Evolutionary conservation across 495 filamentous ascomycete genomes (phyloP), one percentile per base, ranked within the genome.

Genomic region (Hypoxylon intermedium): DNA sequence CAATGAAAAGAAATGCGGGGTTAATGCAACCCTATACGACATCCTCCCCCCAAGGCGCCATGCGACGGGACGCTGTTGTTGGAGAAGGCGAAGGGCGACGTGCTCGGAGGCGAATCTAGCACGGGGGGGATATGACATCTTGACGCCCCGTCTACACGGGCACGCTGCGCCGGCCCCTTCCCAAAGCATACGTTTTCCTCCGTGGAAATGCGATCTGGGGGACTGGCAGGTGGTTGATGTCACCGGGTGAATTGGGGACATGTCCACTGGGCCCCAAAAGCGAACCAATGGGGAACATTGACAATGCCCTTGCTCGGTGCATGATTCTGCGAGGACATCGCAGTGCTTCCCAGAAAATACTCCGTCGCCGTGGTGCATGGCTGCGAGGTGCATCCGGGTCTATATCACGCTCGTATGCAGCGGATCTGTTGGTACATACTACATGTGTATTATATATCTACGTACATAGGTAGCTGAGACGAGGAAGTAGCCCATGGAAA

Each of bases 261-360:
- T 40, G 30, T 36, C 38, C 23, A 49, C 26, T 19, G 7, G n/a
- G 11, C n/a, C 41, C 34, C 47, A 28, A 53, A 11, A 38, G 24
- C 28, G 12, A 20, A 34, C 61, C 55, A 54, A 65, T 65, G 37
- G 54, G 38, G 15, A 18, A 31, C 37, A 18, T 15, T 23, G n/a
- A 18, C 12, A 30, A 33, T 26, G 38, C n/a, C 4, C 19, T 31
- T 36, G 43, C 12, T 65, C 61, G 61, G 61, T 40, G 9, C 46
- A 60, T 65, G n/a, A 45, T 60, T 5, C 15, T 54, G 31, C 61
- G 61, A 65, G 50, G 45, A 18, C 6, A 38, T 58, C 42, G 3
- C 21, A 23, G 30, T 58, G 28, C 23, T 30, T 41, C 41, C 60
- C 30, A 47, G 28, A 33, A 41, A 31, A 15, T 31, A 43, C 33